phyloP scores from a whole-genome alignment of 2,329 filamentous ascomycete genomes.

The Fulvia fulva region DNA sequence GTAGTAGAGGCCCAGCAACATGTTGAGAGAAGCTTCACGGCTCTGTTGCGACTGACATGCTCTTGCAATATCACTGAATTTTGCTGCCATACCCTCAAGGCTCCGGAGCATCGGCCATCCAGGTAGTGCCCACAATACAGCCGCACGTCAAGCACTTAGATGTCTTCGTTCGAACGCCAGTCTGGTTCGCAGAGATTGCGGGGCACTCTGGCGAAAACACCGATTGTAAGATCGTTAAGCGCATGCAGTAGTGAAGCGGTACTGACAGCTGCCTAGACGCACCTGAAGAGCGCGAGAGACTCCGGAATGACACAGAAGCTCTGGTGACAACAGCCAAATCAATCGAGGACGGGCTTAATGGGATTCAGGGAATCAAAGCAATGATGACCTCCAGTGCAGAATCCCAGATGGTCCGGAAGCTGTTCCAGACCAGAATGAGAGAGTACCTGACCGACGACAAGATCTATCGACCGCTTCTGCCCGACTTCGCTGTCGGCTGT shows the following conservation, averaged over 20 bases:
- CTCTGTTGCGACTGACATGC: too few relatives aligned
- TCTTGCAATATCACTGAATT: too few relatives aligned
- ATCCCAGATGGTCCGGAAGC: slow-evolving; percentile 38
- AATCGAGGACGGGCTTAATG: slow-evolving; percentile 42
- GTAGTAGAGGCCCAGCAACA: too few relatives aligned
- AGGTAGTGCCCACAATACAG: slow-evolving; percentile 47
- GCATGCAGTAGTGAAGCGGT: too few relatives aligned
- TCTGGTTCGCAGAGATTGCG: slow-evolving; percentile 15
- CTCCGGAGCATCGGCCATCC: slow-evolving; percentile 44
- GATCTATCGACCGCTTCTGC: slow-evolving; percentile 46
- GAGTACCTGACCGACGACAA: slow-evolving; percentile 51
- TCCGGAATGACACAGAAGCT: slow-evolving; percentile 40
- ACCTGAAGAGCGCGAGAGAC: slow-evolving; percentile 43
- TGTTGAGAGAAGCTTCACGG: too few relatives aligned
- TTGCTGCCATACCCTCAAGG: too few relatives aligned
- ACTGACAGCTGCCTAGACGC: too few relatives aligned
- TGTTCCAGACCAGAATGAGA: slow-evolving; percentile 44
- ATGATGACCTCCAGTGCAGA: slow-evolving; percentile 43
- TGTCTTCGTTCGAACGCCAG: slow-evolving; percentile 47
- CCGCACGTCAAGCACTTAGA: slow-evolving; percentile 45
- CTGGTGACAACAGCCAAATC: slow-evolving; percentile 43
- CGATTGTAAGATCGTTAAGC: too few relatives aligned
- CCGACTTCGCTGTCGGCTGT: slow-evolving; percentile 45
- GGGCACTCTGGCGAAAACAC: slow-evolving; percentile 38
- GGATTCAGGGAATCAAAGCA: slow-evolving; percentile 45